These are phyloP conservation scores for Termitomyces sp. DNA, from an alignment of 768 basidiomycete species.

Conservation along the genomic window DNA sequence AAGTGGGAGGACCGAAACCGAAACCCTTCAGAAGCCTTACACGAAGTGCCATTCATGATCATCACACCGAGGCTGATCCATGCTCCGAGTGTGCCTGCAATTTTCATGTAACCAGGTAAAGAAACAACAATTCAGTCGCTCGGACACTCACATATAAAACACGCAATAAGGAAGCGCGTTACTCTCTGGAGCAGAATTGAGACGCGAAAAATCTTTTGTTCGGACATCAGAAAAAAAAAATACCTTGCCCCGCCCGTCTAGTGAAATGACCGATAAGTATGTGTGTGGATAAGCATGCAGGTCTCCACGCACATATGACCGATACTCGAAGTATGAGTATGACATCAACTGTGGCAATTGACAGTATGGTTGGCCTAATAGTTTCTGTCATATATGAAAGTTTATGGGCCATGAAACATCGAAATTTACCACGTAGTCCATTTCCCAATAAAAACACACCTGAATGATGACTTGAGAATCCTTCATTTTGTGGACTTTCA, in stretches of 20 bases:
- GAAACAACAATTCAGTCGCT: not conserved
- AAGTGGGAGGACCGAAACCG: not conserved
- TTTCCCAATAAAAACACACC: not conserved
- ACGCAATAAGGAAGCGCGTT: not conserved
- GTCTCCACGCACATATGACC: not conserved
- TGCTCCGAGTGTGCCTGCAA: not conserved
- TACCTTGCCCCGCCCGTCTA: not conserved
- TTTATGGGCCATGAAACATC: not conserved
- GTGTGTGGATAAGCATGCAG: not conserved
- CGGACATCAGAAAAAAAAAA: not conserved
- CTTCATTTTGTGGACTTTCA: not conserved
- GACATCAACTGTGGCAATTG: not conserved
- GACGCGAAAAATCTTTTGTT: not conserved
- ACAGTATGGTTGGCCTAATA: not conserved
- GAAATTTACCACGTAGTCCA: not conserved
- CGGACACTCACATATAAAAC: not conserved
- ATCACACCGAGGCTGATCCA: not conserved
- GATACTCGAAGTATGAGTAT: not conserved
- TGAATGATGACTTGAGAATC: not conserved
- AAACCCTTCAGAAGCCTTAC: not conserved
- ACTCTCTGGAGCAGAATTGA: not conserved
- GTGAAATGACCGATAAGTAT: not conserved
- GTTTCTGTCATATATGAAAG: not conserved
- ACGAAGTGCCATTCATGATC: not conserved
- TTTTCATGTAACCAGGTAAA: not conserved